phyloP scores from a whole-genome alignment of 176 grass and related monocot genomes.

The Tillandsia fasciculata region DNA sequence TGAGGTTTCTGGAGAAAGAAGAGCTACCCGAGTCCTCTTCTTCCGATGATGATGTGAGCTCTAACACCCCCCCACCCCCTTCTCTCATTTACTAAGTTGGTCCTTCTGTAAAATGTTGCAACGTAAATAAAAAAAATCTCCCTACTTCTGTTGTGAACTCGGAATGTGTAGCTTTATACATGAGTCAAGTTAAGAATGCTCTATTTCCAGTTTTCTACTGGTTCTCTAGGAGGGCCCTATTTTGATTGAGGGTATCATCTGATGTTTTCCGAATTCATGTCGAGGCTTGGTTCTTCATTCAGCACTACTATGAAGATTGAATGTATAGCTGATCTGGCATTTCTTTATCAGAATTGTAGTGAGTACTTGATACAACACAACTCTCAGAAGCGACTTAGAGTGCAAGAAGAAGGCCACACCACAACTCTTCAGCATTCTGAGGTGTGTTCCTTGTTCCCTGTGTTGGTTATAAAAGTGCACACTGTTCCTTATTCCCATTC shows the following conservation, averaged over 20 bases:
- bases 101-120: neutral
- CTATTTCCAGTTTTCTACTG: neutral
- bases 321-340: constrained; percentile 12
- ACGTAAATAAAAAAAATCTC: neutral
- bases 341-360: constrained; percentile 46
- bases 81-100: neutral
- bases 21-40: constrained; percentile 79
- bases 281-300: neutral
- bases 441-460: constrained; percentile 23
- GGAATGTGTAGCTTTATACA: neutral
- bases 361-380: constrained; percentile 95
- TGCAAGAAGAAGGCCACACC: constrained; percentile 38
- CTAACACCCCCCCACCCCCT: constrained; percentile 13
- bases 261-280: neutral
- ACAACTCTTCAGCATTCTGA: constrained; percentile 47
- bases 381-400: constrained; percentile 57
- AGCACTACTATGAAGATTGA: neutral
- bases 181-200: neutral
- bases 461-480: neutral
- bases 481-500: neutral
- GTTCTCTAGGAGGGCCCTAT: no score
- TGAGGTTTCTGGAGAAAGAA: constrained; percentile 59
- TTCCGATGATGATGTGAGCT: constrained; percentile 80
- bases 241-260: no score
- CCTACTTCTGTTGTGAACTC: neutral